Percentiles rank a stretch among this genome's conserved stretches.
These are phyloP conservation scores for Claviceps paspali DNA, from an alignment of 2,329 filamentous ascomycete species.

Conservation along the genomic window DNA sequence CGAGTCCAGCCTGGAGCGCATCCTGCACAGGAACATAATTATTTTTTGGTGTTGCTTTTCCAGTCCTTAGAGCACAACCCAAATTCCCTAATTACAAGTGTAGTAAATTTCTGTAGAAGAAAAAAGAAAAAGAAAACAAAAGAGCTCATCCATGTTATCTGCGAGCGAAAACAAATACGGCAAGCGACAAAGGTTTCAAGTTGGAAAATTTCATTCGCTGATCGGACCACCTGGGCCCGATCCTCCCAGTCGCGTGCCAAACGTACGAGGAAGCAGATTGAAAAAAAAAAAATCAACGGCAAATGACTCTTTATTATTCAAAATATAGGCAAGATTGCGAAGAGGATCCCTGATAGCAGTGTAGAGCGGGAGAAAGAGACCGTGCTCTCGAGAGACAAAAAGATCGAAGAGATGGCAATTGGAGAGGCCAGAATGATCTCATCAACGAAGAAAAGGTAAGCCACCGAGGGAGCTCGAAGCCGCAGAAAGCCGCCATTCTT, in stretches of 20 bases:
- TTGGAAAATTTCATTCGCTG: slow-evolving; percentile 4
- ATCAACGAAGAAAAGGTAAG: slow-evolving; percentile 13
- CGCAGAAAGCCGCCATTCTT: not conserved
- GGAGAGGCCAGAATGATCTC: too few relatives aligned
- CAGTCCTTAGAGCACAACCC: not conserved
- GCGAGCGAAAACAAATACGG: too few relatives aligned
- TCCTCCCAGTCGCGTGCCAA: not conserved
- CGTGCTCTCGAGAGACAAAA: slow-evolving; percentile 9
- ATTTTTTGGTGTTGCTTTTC: not conserved
- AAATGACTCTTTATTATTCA: slow-evolving; percentile 11
- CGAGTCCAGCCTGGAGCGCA: too few relatives aligned
- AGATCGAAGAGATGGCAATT: slow-evolving; percentile 16
- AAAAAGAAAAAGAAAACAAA: too few relatives aligned
- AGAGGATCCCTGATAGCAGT: slow-evolving; percentile 9
- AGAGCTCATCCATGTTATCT: too few relatives aligned
- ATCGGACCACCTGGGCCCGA: slow-evolving; percentile 20
- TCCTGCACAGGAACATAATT: too few relatives aligned
- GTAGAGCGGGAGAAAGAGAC: slow-evolving; percentile 8
- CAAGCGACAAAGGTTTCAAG: too few relatives aligned
- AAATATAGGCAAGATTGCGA: slow-evolving; percentile 14
- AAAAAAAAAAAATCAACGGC: slow-evolving; percentile 11
- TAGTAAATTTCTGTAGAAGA: too few relatives aligned
- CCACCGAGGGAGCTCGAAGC: slow-evolving; percentile 2
- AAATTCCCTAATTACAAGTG: slow-evolving; percentile 4
- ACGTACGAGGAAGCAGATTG: slow-evolving; percentile 7